Percentiles rank a stretch among this genome's conserved stretches.
These are phyloP conservation scores for Coemansia sp. DNA, from an alignment of 192 early-diverging fungal species.

Conservation along the genomic window DNA sequence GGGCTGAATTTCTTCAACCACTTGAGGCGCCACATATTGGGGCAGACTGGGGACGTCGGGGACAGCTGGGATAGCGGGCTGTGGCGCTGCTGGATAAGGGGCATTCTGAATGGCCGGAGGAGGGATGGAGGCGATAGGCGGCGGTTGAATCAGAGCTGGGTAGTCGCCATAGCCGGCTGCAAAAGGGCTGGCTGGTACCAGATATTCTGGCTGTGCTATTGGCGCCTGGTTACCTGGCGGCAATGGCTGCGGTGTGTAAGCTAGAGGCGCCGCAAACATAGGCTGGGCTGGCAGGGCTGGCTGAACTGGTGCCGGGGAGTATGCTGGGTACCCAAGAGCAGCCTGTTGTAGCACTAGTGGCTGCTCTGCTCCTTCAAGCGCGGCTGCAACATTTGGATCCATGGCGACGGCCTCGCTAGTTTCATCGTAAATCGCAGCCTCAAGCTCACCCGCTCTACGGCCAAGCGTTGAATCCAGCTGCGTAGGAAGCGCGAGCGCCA, in stretches of 20 bases:
- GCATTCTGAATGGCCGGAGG: neutral
- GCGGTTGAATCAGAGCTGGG: neutral
- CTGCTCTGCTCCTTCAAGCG: constrained; percentile 1
- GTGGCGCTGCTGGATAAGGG: constrained; percentile 1
- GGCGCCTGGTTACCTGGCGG: neutral
- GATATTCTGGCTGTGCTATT: neutral
- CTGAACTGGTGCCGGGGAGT: neutral
- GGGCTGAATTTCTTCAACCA: neutral
- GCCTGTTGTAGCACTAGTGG: too few relatives aligned
- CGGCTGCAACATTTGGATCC: constrained; percentile 24
- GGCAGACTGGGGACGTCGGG: neutral
- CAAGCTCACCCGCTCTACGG: constrained; percentile 9
- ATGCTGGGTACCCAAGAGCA: neutral
- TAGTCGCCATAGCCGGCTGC: neutral
- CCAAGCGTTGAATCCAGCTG: constrained; percentile 8
- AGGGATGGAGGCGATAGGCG: neutral
- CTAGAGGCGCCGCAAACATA: neutral
- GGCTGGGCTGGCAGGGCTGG: neutral
- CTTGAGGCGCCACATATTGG: neutral
- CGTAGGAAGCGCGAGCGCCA: constrained; percentile 21
- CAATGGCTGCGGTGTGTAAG: neutral
- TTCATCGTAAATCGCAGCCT: constrained; percentile 29
- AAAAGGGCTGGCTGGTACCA: too few relatives aligned
- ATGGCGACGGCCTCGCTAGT: constrained; percentile 12
- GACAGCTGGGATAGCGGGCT: neutral